Conservation (phyloP, 192 early-diverging fungal genomes). For the Podila clonocystis region DNA sequence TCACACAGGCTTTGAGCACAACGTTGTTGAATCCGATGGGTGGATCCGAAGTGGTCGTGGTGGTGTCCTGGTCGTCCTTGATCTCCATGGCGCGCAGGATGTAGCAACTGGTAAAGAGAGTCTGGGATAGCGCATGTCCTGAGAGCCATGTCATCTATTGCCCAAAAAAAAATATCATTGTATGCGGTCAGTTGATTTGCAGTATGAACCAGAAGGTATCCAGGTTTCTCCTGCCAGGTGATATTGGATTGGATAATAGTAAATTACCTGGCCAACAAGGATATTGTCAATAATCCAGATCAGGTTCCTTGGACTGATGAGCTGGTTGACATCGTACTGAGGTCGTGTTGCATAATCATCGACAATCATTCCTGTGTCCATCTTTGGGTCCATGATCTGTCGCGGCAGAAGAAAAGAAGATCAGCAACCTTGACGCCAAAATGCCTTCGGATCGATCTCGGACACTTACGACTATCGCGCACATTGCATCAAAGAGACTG, state of each 20-base stretch:
- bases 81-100: constrained; percentile 56
- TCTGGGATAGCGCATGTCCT: constrained; percentile 69
- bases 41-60: neutral
- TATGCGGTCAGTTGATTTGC: neutral
- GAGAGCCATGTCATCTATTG: constrained; percentile 70
- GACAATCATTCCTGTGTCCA: constrained; percentile 70
- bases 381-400: constrained; percentile 70
- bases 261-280: constrained; percentile 58
- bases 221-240: too few relatives aligned
- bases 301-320: constrained; percentile 45
- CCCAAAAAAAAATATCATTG: neutral
- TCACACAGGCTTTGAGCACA: constrained; percentile 57
- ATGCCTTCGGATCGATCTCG: neutral
- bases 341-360: constrained; percentile 46
- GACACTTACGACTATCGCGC: constrained; percentile 61
- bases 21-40: constrained; percentile 48
- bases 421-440: neutral
- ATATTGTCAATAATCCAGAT: constrained; percentile 65
- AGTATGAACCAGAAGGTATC: too few relatives aligned
- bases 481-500: constrained; percentile 70
- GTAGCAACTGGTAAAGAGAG: constrained; percentile 66
- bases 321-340: constrained; percentile 48
- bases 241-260: too few relatives aligned
- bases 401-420: neutral
- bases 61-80: constrained; percentile 10